A percentile compares a stretch with the other conserved stretches of the same genome.
These are phyloP conservation scores for Clarireedia paspali DNA, from an alignment of 2,329 filamentous ascomycete species.

Conservation along the genomic window DNA sequence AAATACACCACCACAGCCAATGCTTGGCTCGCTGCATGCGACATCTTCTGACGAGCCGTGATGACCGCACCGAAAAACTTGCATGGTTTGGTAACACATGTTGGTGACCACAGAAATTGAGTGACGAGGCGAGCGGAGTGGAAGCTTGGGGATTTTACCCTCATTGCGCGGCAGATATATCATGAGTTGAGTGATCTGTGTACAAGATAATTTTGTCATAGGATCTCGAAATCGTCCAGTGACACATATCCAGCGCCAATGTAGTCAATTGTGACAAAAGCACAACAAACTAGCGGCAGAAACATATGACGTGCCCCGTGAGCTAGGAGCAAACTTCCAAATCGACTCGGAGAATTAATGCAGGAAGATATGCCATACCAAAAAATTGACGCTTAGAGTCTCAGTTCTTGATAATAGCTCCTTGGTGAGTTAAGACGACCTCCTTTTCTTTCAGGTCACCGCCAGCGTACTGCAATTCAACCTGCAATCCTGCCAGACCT, in stretches of 20 bases:
- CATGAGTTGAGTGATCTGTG: neutral
- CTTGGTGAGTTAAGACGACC: slow-evolving; percentile 45
- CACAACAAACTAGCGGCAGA: neutral
- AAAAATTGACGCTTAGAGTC: neutral
- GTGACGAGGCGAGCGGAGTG: neutral
- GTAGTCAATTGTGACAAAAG: neutral
- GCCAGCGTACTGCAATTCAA: slow-evolving; percentile 38
- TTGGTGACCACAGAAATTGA: neutral
- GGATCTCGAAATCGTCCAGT: neutral
- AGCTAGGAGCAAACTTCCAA: neutral
- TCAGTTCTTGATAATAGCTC: slow-evolving; percentile 28
- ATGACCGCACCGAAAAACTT: slow-evolving; percentile 24
- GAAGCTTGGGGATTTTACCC: neutral
- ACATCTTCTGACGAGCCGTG: slow-evolving; percentile 14
- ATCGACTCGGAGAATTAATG: neutral
- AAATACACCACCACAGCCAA: slow-evolving; percentile 20
- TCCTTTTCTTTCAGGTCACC: slow-evolving; percentile 29
- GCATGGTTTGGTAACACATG: slow-evolving; percentile 26
- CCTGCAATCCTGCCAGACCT: slow-evolving; percentile 53
- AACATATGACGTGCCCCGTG: neutral
- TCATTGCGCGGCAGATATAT: neutral
- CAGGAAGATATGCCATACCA: neutral
- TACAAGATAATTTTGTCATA: neutral
- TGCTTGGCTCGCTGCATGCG: slow-evolving; percentile 15
- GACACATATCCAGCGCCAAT: neutral